phyloP scores from a whole-genome alignment of 805 yeast species.

The Yarrowia deformans region DNA sequence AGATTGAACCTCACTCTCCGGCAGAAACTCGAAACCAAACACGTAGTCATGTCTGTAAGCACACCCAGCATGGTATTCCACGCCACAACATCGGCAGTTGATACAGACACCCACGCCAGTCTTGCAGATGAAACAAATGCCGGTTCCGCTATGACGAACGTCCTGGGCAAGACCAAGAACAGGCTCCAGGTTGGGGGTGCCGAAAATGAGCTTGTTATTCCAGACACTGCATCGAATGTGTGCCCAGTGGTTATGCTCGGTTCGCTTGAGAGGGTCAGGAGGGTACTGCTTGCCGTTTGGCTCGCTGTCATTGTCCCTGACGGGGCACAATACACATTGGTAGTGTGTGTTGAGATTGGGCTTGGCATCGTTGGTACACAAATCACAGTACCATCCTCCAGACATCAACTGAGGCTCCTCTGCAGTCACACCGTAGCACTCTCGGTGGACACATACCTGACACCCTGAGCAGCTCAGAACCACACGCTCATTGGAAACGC shows the following conservation, averaged over 20 bases:
- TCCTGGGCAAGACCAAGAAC: slow-evolving; percentile 51
- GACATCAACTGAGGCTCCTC: slow-evolving; percentile 41
- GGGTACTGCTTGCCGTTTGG: slow-evolving; percentile 48
- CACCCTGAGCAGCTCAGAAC: slow-evolving; percentile 52
- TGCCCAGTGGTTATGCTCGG: slow-evolving; percentile 74
- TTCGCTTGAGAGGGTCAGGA: slow-evolving; percentile 75
- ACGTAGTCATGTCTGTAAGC: slow-evolving; percentile 57
- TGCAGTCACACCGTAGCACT: slow-evolving; percentile 66
- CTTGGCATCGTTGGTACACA: slow-evolving; percentile 72
- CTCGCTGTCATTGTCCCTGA: slow-evolving; percentile 59
- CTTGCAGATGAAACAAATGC: slow-evolving; percentile 53
- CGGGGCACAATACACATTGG: slow-evolving; percentile 70
- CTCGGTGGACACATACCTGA: slow-evolving; percentile 71
- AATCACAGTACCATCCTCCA: slow-evolving; percentile 77
- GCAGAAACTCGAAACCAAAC: slow-evolving; percentile 60
- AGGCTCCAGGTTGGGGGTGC: slow-evolving; percentile 57
- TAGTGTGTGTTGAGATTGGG: slow-evolving; percentile 66
- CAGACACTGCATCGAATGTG: slow-evolving; percentile 77
- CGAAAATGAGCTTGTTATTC: slow-evolving; percentile 56
- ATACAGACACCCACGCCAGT: slow-evolving; percentile 62
- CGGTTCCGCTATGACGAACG: slow-evolving; percentile 40
- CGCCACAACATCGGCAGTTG: slow-evolving; percentile 57
- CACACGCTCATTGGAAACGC: slow-evolving; percentile 12
- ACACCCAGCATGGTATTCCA: slow-evolving; percentile 62
- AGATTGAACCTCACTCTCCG: slow-evolving; percentile 36